Conservation (phyloP, 441 rosid genomes). For the Corymbia calophylla region DNA sequence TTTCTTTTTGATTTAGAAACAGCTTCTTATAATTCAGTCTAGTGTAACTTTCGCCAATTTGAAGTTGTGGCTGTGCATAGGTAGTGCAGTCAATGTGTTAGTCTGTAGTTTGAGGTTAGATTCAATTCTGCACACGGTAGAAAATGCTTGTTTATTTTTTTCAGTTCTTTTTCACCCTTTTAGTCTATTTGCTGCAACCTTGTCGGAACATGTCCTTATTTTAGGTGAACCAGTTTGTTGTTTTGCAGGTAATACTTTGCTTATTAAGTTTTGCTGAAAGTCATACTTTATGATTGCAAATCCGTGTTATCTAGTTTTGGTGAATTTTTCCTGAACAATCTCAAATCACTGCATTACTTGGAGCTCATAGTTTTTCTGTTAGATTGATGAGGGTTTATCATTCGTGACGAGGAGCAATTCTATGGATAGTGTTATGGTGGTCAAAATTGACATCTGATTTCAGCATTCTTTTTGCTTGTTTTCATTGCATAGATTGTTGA, state of each 20-base stretch:
- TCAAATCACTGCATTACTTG: background rate
- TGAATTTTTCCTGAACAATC: background rate
- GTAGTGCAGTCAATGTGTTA: background rate
- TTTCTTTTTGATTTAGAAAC: background rate
- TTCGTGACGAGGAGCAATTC: background rate
- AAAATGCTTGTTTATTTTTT: background rate
- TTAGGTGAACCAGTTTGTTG: background rate
- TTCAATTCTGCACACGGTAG: background rate
- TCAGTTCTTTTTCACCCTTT: background rate
- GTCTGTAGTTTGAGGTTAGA: background rate
- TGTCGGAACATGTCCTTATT: background rate
- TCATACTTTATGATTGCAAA: background rate
- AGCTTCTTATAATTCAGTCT: background rate
- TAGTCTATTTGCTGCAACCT: background rate
- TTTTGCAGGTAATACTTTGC: background rate
- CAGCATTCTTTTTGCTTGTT: background rate
- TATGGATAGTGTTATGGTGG: background rate
- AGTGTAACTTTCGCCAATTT: background rate
- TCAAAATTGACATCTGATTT: background rate
- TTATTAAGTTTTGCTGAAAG: background rate
- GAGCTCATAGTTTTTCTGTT: background rate
- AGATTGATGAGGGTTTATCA: background rate
- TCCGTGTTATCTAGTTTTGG: background rate
- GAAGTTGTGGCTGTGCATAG: background rate
- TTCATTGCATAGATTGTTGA: slow-evolving; percentile 23